Percentiles rank a stretch among this genome's conserved stretches.
Evolutionary conservation across 208 protist species (phyloP).

Genomic region (Crithidia brevicula): DNA sequence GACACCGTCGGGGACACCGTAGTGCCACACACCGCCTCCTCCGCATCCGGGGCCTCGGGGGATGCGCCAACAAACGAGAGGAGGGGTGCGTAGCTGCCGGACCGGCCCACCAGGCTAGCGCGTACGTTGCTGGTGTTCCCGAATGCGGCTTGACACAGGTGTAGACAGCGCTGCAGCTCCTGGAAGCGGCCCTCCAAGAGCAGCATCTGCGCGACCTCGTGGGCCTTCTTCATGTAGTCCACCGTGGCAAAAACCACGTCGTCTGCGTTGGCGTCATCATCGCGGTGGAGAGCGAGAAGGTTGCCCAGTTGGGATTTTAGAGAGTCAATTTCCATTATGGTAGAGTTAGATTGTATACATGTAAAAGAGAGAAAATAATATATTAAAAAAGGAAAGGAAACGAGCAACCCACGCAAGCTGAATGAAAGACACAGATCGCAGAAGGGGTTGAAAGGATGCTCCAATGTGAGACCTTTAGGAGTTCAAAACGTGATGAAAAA

Average conservation of each 20-base stretch:
- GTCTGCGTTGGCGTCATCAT: constrained; percentile 70
- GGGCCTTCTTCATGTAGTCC: constrained; percentile 57
- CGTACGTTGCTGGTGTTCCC: constrained; percentile 5
- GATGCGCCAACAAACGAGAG: constrained; percentile 9
- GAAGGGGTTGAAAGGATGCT: too few species aligned
- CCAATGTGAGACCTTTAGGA: too few species aligned
- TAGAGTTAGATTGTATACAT: background rate
- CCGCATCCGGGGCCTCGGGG: background rate
- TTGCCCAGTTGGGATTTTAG: constrained; percentile 47
- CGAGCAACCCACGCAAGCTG: too few species aligned
- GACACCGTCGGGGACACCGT: background rate
- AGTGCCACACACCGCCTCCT: background rate
- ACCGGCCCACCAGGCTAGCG: background rate
- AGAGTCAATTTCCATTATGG: constrained; percentile 59
- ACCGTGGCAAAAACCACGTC: constrained; percentile 75
- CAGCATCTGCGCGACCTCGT: constrained; percentile 57
- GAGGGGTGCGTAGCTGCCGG: constrained; percentile 4
- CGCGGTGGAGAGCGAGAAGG: constrained; percentile 51
- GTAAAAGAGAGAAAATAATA: constrained; percentile 4
- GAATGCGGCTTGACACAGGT: constrained; percentile 52
- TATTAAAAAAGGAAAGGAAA: constrained; percentile 3
- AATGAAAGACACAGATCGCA: too few species aligned
- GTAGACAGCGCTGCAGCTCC: constrained; percentile 75
- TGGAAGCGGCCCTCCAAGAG: constrained; percentile 68
- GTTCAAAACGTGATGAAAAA: too few species aligned